A percentile compares a stretch with the other conserved stretches of the same genome.
Evolutionary conservation across 2,329 filamentous ascomycete species (phyloP).

Genomic region (Lasiodiplodia sp.): DNA sequence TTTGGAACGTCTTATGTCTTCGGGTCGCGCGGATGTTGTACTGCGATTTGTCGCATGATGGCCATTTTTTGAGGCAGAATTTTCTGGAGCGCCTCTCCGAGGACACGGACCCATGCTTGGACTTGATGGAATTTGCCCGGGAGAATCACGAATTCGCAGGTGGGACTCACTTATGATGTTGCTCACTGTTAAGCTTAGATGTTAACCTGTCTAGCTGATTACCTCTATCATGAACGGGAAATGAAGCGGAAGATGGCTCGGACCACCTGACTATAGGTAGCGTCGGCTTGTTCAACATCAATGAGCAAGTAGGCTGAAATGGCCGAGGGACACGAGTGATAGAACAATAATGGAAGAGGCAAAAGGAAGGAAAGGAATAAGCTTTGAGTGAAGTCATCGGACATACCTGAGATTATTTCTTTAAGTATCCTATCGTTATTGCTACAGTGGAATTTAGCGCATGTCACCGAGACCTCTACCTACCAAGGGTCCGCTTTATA

Average conservation of each 20-base stretch:
- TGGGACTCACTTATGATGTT: not conserved
- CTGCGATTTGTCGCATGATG: not conserved
- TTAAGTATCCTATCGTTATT: not conserved
- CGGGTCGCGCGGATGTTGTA: too few relatives aligned
- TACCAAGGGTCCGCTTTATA: not conserved
- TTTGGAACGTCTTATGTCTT: too few relatives aligned
- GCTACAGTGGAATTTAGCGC: not conserved
- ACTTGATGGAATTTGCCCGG: not conserved
- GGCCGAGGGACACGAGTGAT: too few relatives aligned
- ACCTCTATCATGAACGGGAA: too few relatives aligned
- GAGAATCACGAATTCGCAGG: not conserved
- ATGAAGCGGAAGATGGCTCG: too few relatives aligned
- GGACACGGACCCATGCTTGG: not conserved
- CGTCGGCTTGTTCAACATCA: too few relatives aligned
- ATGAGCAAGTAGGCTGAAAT: too few relatives aligned
- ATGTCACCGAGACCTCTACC: not conserved
- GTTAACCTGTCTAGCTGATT: too few relatives aligned
- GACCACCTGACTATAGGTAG: too few relatives aligned
- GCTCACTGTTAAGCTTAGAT: too few relatives aligned
- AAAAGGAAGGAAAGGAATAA: not conserved
- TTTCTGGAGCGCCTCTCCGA: too few relatives aligned
- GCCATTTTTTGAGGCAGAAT: too few relatives aligned
- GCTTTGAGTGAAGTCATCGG: not conserved
- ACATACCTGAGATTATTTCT: not conserved
- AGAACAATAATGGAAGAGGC: not conserved